Base-by-base conservation (phyloP, 2,329 filamentous ascomycete genomes). In the Colletotrichum sp. region DNA sequence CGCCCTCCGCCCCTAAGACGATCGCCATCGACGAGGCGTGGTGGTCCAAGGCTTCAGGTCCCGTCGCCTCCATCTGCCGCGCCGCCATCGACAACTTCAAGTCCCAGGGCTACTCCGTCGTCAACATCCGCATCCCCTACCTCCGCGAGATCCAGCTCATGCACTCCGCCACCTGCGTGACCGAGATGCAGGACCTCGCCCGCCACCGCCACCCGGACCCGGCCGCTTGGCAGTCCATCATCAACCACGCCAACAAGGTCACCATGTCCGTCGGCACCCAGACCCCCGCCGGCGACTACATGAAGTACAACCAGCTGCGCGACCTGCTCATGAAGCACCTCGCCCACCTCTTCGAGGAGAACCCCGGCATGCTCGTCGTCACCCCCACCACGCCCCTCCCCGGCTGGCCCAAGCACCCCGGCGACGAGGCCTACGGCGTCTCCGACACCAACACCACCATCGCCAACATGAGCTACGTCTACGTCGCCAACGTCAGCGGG, bases 401-500 rank as follows among this genome's bases (percentile, higher is more conserved):
- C 0, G 96, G 96, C 13, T 98, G 95, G 94, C 90, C 91, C 57
- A 92, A 93, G 28, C 76, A 83, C 13, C 84, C 88, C 2, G 89
- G 87, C 10, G 93, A 94, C 55, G 87, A 92, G 18, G 86, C 86
- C n/a, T 92, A 96, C 80, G 96, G 96, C 4, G 87, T 95, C 79
- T 93, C 90, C 49, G 94, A 98, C 83, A 93, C 90, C 1, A 95
- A 97, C 82, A 88, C 86, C 77, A 93, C 92, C 18, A 87, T 98
- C n/a, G 88, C 90, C 30, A 95, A 91, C 81, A 98, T 98, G 95
- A 92, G 93, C 83, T 98, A 95, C 84, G 92, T 95, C 18, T 98
- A 94, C 90, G 85, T 98, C 44, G 94, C 96, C 8, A 98, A 98
- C 84, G 93, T 95, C 79, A 92, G 89, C 0, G 96, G 96, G 0